Evolutionary conservation across 495 filamentous ascomycete genomes (phyloP).

Genomic region (Pseudevernia furfuracea): DNA sequence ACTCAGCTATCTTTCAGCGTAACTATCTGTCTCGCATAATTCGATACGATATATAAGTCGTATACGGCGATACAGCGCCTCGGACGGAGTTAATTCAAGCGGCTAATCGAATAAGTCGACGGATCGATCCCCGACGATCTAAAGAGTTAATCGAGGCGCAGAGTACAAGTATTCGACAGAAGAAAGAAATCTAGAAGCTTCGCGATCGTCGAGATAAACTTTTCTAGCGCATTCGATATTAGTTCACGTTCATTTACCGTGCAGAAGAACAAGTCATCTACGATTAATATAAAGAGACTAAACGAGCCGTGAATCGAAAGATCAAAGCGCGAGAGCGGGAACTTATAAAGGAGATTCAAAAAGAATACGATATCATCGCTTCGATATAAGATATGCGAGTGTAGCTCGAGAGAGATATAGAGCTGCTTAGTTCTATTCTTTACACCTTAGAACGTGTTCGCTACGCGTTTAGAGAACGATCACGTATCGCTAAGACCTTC

Average conservation of each 20-base stretch:
- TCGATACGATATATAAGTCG: constrained; percentile 20
- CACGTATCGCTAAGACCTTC: constrained; percentile 6
- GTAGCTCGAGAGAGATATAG: not conserved
- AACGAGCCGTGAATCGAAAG: not conserved
- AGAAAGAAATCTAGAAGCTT: constrained; percentile 18
- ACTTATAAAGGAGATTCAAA: constrained; percentile 10
- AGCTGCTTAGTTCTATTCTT: constrained; percentile 3
- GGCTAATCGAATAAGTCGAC: constrained; percentile 18
- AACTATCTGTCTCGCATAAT: constrained; percentile 26
- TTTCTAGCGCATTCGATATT: constrained; percentile 12
- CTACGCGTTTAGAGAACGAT: constrained; percentile 6
- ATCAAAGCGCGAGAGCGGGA: constrained; percentile 12
- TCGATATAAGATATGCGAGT: no score
- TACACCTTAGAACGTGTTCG: not conserved
- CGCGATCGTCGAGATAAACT: constrained; percentile 5
- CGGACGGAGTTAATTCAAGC: constrained; percentile 16
- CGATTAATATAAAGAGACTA: constrained; percentile 7
- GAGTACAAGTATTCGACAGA: not conserved
- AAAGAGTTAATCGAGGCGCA: constrained; percentile 13
- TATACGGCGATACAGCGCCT: constrained; percentile 12
- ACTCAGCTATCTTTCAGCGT: constrained; percentile 17
- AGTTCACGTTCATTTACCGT: constrained; percentile 18
- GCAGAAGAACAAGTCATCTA: constrained; percentile 18
- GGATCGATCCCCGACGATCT: constrained; percentile 12
- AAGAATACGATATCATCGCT: no score